Evolutionary conservation across 176 grass and related monocot genomes (phyloP).

Genomic region (Dactylis glomerata): DNA sequence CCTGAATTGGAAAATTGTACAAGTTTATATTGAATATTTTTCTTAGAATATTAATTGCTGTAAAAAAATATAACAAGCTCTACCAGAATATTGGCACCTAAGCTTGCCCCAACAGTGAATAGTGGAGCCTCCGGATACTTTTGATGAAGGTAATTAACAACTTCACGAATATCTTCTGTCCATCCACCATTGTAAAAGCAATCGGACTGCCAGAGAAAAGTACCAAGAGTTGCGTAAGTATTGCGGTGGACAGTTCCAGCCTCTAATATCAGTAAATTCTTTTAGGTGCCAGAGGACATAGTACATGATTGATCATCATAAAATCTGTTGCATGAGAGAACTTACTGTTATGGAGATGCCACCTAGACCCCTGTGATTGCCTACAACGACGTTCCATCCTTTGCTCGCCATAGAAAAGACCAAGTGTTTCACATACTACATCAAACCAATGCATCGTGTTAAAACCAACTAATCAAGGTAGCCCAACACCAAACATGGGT

Average conservation of each 20-base stretch:
- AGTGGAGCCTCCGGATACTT: constrained; percentile 71
- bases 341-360: constrained; percentile 94
- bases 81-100: constrained; percentile 98
- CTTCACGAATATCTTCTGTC: constrained; percentile 86
- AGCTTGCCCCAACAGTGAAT: constrained; percentile 88
- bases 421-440: constrained; percentile 90
- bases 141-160: constrained; percentile 86
- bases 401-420: constrained; percentile 65
- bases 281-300: background rate
- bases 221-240: constrained; percentile 6
- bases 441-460: constrained; percentile 11
- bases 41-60: background rate
- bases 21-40: background rate
- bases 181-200: constrained; percentile 98
- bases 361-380: constrained; percentile 88
- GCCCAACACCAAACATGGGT: background rate
- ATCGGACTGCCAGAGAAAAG: constrained; percentile 63
- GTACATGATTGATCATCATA: background rate
- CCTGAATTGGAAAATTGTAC: constrained; percentile 41
- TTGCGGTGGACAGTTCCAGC: background rate
- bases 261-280: constrained; percentile 1
- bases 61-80: constrained; percentile 2
- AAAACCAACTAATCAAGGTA: constrained; percentile 19
- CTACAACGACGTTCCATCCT: constrained; percentile 89
- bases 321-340: constrained; percentile 24